Base-by-base conservation (phyloP, 129 eudicot species). In the Lactuca sativa region DNA sequence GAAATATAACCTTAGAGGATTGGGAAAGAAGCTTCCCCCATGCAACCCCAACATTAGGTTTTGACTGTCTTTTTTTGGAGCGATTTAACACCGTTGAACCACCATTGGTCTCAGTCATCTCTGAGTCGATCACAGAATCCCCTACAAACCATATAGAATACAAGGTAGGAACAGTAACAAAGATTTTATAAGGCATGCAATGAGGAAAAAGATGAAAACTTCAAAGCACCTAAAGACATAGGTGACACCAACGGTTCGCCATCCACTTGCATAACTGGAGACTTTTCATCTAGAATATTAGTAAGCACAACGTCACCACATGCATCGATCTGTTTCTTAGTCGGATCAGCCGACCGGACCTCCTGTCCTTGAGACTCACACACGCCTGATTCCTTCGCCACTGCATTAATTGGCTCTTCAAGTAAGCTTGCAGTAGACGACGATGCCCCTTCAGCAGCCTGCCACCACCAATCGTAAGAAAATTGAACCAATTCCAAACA, bases 21-120 rank as follows among this genome's bases (percentile, higher is more conserved):
- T 82, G 86, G 6, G 90, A 88, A 64, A 88, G 80, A 53, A 88
- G 95, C 64, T 82, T 85, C 13, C 90, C 90, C 95, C 90, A 85
- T 17, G 88, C 88, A 47, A 59, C 82, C 32, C 80, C 83, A 37
- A 15, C 67, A 76, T 69, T 81, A 14, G 82, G 62, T 58, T 86
- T 82, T 44, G 63, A 59, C 37, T 49, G 84, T 69, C 82, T 70
- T 59, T 80, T 87, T 80, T 74, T 78, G 2, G 72, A 70, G 15
- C 77, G 64, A 75, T 71, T 87, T 18, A 60, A 71, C 13, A 62
- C 58, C 0, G 78, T 3, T 21, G 58, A 14, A 12, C 68, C 78
- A 6, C 54, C 78, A 62, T 34, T 67, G 7, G 62, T 16, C 62
- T 80, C 75, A 7, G 69, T 73, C 74, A 62, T 85, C 66, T 61